phyloP scores from a whole-genome alignment of 2,329 filamentous ascomycete genomes.

The Penicillium italicum region DNA sequence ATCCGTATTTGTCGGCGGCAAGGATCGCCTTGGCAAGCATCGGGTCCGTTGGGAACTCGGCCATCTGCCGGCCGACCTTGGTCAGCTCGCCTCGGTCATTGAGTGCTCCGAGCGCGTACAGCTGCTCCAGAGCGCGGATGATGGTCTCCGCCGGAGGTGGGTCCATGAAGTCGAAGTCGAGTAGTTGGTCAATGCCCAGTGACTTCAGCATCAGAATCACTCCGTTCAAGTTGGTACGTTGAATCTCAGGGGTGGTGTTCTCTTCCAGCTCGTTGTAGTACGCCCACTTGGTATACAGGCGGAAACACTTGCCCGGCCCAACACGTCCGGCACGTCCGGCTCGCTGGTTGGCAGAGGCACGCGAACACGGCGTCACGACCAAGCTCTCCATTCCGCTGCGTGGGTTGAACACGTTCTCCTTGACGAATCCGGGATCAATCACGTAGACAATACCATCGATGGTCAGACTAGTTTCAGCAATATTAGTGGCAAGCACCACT shows the following conservation, averaged over 20 bases:
- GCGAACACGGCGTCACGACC: slow-evolving; percentile 84
- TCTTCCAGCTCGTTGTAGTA: slow-evolving; percentile 95
- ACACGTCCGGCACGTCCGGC: slow-evolving; percentile 91
- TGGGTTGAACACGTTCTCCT: slow-evolving; percentile 91
- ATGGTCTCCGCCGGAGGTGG: slow-evolving; percentile 85
- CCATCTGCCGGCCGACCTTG: slow-evolving; percentile 88
- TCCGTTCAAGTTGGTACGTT: slow-evolving; percentile 79
- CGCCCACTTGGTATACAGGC: slow-evolving; percentile 88
- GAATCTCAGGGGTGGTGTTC: slow-evolving; percentile 87
- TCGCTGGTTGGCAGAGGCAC: slow-evolving; percentile 88
- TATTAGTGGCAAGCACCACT: slow-evolving; percentile 92
- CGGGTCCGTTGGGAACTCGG: slow-evolving; percentile 88
- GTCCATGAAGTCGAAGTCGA: slow-evolving; percentile 96
- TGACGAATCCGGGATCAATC: slow-evolving; percentile 91
- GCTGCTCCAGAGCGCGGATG: slow-evolving; percentile 80
- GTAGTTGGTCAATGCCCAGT: slow-evolving; percentile 83
- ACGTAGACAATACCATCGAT: slow-evolving; percentile 97
- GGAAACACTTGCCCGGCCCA: slow-evolving; percentile 86
- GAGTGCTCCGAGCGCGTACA: slow-evolving; percentile 85
- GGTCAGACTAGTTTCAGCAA: slow-evolving; percentile 91
- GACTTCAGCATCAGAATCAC: slow-evolving; percentile 84
- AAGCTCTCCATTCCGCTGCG: slow-evolving; percentile 89
- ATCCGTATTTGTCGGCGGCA: slow-evolving; percentile 83
- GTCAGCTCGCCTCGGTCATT: slow-evolving; percentile 87
- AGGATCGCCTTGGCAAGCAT: slow-evolving; percentile 88